These are phyloP conservation scores for Trichophyton simii DNA, from an alignment of 2,329 filamentous ascomycete species.

Conservation along the genomic window DNA sequence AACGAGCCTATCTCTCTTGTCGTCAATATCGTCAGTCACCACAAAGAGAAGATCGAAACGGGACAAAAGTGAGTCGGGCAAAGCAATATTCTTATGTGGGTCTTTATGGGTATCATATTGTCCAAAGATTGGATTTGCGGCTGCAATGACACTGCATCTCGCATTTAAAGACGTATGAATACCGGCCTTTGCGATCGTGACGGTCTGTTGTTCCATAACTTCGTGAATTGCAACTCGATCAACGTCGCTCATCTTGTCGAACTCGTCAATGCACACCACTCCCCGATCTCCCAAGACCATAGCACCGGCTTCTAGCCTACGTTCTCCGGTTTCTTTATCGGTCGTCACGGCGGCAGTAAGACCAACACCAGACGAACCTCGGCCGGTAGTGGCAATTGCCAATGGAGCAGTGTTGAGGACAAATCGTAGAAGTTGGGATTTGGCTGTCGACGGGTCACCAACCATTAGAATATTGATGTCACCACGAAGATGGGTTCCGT, in stretches of 20 bases:
- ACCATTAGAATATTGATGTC: conserved; percentile 99
- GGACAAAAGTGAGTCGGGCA: conserved; percentile 89
- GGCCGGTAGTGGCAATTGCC: conserved; percentile 91
- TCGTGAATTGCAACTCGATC: conserved; percentile 98
- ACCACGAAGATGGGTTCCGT: conserved; percentile 92
- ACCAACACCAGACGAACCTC: conserved; percentile 94
- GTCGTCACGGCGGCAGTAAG: conserved; percentile 90
- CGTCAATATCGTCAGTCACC: conserved; percentile 96
- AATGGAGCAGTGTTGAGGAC: conserved; percentile 93
- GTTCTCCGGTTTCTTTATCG: conserved; percentile 94
- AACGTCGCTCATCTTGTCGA: conserved; percentile 99
- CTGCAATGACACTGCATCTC: conserved; percentile 88
- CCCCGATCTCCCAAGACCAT: conserved; percentile 97
- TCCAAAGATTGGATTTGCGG: conserved; percentile 93
- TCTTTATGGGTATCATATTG: conserved; percentile 99
- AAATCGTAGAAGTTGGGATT: conserved; percentile 94
- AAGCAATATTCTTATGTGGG: conserved; percentile 93
- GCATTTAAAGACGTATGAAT: conserved; percentile 97
- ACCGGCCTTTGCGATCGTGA: conserved; percentile 95
- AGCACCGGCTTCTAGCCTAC: conserved; percentile 86
- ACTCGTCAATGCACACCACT: conserved; percentile 97
- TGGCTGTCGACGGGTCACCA: conserved; percentile 93
- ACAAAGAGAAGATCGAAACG: conserved; percentile 98
- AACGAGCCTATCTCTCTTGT: conserved; percentile 75
- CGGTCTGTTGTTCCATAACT: conserved; percentile 99